Base-by-base conservation (phyloP, 768 basidiomycete genomes). In the Coprinopsis strossmayeri region DNA sequence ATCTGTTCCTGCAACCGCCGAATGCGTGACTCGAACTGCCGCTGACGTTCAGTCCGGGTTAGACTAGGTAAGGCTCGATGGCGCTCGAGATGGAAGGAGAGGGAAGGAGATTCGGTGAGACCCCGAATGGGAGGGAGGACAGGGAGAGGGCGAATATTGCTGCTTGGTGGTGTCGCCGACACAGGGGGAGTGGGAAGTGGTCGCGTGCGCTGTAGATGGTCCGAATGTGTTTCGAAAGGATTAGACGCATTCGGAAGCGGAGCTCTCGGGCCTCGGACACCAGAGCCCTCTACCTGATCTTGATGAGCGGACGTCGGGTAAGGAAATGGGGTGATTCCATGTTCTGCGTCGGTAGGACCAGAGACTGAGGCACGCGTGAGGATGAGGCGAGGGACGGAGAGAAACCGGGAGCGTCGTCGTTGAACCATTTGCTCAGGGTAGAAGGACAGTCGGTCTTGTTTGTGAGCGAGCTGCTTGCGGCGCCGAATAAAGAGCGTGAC, bases 351-450 rank as follows among this genome's bases (percentile, higher is more conserved):
- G n/a, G n/a, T n/a, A n/a, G n/a, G n/a, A n/a, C n/a, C n/a, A 18
- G 32, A 34, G 28, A 34, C 17, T n/a, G 44, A 32, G 34, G 30
- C 15, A 30, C 44, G 26, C 9, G 12, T 23, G 41, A 15, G 9
- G 41, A 26, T 25, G 44, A 45, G 24, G 26, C 44, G 24, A 13
- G 25, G 27, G 18, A 18, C 9, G 3, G 34, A 46, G 25, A 17
- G 7, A 20, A 42, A 46, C 4, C 46, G 34, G 5, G 20, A 13
- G 24, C 34, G 38, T 18, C 47, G 37, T 13, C 7, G n/a, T 27
- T 40, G 47, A 2, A 48, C 39, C 47, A 48, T 48, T 24, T 48
- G 37, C 18, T 48, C 47, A 7, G 37, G 37, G 28, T 48, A 27
- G 18, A 48, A 48, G 20, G 47, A 48, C 7, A 48, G 17, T 3